Base-by-base conservation (phyloP, 768 basidiomycete species). In the Baorangia bicolor region DNA sequence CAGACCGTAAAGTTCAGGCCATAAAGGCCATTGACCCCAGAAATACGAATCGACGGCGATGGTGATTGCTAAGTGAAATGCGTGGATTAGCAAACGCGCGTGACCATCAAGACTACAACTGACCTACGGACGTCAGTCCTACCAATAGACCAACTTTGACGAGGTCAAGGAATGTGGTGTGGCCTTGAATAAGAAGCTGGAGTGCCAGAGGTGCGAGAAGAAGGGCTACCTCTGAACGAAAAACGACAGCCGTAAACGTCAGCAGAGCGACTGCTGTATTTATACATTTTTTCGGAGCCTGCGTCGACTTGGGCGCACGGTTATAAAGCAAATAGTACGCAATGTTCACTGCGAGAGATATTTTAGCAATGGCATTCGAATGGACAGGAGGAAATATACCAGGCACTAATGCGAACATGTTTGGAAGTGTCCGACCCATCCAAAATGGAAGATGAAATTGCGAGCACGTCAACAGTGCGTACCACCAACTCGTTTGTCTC, bases 401-500 rank as follows among this genome's bases (percentile, higher is more conserved):
- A 42, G 87, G 83, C 2, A 89, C 75, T 18, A 94, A 73, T 4
- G 94, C 94, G 58, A 94, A 86, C 86, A 94, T 96, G 69, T 98
- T 99, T 2, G 97, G 96, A 8, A 98, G 72, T 0, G 96, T 97
- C 51, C 97, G 75, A 3, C 94, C 86, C 78, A 94, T 91, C 87
- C 93, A 98, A 69, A 92, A 99, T 8, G 87, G 86, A 6, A 95
- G 67, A 67, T 98, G 97, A 66, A 97, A 98, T 66, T 96, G 94
- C 0, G 87, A 84, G 60, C 84, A 78, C 4, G 85, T 84, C n/a
- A 97, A 67, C 0, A 94, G 58, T 1, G 81, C 70, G 68, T 87
- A 96, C 63, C 83, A 77, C 16, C 78, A 64, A 14, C 84, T 76
- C 0, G 86, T 79, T 4, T 70, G 66, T 2, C 75, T 70, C 16